Percentiles rank a stretch among this genome's conserved stretches.
These are phyloP conservation scores for Stachybotrys elegans DNA, from an alignment of 2,329 filamentous ascomycete genomes.

Conservation along the genomic window DNA sequence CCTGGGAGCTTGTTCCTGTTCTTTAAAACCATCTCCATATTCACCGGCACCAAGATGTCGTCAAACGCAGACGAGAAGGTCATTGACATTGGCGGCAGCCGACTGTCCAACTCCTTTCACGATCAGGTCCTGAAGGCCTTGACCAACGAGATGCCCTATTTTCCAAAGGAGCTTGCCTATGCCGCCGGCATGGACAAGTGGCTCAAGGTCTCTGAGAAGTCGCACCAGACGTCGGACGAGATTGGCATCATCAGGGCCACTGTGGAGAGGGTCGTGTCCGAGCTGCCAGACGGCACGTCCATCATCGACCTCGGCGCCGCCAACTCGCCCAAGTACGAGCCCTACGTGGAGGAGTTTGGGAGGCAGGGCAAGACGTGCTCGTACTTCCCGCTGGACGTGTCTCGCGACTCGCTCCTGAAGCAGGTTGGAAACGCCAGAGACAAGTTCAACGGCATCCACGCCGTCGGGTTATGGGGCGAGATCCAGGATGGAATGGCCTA, in stretches of 20 bases:
- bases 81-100: slow-evolving; percentile 1
- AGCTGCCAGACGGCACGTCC: background rate
- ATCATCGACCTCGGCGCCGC: background rate
- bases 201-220: background rate
- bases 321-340: slow-evolving; percentile 1
- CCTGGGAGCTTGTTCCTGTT: background rate
- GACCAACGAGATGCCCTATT: background rate
- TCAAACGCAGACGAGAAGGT: background rate
- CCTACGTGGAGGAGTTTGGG: background rate
- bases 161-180: slow-evolving; percentile 1
- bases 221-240: slow-evolving; percentile 1
- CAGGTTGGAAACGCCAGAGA: slow-evolving; percentile 2
- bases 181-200: slow-evolving; percentile 1
- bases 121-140: background rate
- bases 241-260: background rate
- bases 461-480: background rate
- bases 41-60: background rate
- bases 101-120: background rate
- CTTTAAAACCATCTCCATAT: background rate
- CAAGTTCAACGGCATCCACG: slow-evolving; percentile 1
- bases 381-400: slow-evolving; percentile 1
- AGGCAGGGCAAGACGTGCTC: background rate
- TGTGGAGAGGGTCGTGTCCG: background rate
- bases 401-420: slow-evolving; percentile 2
- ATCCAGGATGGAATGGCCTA: slow-evolving; percentile 2